phyloP scores from a whole-genome alignment of 2,329 filamentous ascomycete species.

The Pseudogymnoascus sp. region DNA sequence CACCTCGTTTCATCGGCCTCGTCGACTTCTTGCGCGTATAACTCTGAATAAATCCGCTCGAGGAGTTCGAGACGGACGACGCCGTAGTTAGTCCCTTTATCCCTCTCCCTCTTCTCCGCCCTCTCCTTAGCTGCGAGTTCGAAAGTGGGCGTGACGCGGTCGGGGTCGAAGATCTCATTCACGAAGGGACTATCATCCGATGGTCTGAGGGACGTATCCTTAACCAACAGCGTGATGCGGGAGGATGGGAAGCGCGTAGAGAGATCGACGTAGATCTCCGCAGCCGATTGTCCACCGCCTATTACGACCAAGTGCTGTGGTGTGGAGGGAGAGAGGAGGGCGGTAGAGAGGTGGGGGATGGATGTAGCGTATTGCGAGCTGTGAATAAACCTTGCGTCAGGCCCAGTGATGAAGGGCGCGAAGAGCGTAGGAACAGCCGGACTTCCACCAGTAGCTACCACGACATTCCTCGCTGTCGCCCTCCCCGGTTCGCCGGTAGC shows the following conservation, averaged over 20 bases:
- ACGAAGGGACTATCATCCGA: conserved; percentile 97
- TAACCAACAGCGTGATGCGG: conserved; percentile 61
- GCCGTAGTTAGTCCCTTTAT: conserved; percentile 85
- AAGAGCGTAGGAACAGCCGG: conserved; percentile 59
- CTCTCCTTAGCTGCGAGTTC: conserved; percentile 55
- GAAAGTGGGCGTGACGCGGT: conserved; percentile 70
- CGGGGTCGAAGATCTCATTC: conserved; percentile 93
- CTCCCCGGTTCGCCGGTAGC: background rate
- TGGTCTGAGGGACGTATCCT: conserved; percentile 72
- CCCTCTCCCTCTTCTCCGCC: conserved; percentile 48
- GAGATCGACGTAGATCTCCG: conserved; percentile 90
- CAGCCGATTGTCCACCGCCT: conserved; percentile 84
- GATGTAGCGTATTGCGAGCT: conserved; percentile 69
- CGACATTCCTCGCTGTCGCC: conserved; percentile 38
- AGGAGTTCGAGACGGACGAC: conserved; percentile 88
- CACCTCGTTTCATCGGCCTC: conserved; percentile 61
- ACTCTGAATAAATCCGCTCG: conserved; percentile 75
- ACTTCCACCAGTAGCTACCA: conserved; percentile 59
- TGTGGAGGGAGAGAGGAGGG: background rate
- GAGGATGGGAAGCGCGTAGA: conserved; percentile 57
- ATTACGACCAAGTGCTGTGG: conserved; percentile 71
- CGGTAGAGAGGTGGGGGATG: background rate
- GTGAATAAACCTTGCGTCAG: conserved; percentile 68
- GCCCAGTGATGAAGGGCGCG: conserved; percentile 28
- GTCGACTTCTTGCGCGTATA: conserved; percentile 76